Evolutionary conservation across 1,284 basidiomycete species (phyloP), one percentile per base, ranked within the genome.

Genomic region (Binderoboletus segoi): DNA sequence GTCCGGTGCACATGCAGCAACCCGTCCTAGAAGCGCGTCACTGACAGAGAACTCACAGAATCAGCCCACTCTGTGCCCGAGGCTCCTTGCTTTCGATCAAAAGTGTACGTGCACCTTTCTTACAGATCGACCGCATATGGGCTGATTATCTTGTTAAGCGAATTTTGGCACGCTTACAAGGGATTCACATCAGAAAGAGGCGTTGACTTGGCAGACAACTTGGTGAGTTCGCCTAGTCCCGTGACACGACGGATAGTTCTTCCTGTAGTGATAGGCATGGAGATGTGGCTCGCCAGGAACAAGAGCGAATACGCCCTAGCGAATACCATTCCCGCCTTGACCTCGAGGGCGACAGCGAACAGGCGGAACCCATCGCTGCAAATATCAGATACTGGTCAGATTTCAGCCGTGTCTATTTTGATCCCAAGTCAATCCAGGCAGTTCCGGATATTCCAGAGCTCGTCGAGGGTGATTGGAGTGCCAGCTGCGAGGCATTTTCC

Each of bases 351-450:
- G 53, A 48, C 30, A 61, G 61, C n/a, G 65, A 65, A 30, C 61
- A 62, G 44, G 64, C 67, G 32, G 57, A 61, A 40, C 54, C 63
- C 42, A 51, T 63, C 12, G 32, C 51, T 24, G 47, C 63, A 50
- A 61, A 78, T n/a, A 72, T 88, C 57, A 79, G 84, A 60, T 90
- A 81, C 66, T 93, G 90, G 90, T 89, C 90, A 4, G 90, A 93
- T 72, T 91, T 84, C 63, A 88, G 77, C 62, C 84, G 86, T 30
- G 79, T 90, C 23, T 86, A 80, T 68, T 87, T 85, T 66, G 75
- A 81, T 59, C 86, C 86, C 20, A 80, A 82, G 58, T 82, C 85
- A 13, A 66, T 88, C 13, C 88, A 91, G 61, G 77, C 77, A 51
- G 63, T 93, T 21, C 83, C 87, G 13, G 84, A 86, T 60, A 66